These are phyloP conservation scores for Pulveroboletus sp. DNA, from an alignment of 1,284 basidiomycete genomes.

Conservation along the genomic window DNA sequence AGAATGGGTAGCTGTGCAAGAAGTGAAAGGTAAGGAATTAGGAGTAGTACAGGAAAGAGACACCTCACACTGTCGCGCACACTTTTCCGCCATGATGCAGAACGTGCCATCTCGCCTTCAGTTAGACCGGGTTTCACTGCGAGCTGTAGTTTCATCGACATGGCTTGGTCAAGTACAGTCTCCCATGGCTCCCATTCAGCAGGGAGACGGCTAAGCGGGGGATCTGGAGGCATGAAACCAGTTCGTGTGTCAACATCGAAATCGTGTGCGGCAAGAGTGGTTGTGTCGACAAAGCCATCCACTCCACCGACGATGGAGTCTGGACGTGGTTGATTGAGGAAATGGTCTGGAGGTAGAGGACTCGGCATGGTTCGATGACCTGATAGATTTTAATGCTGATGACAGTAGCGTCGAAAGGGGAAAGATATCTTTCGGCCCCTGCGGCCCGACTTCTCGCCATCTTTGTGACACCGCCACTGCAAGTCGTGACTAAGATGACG, in stretches of 20 bases:
- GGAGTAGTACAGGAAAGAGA: neutral
- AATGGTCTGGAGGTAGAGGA: constrained; percentile 54
- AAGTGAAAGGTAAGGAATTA: constrained; percentile 1
- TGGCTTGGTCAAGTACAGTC: constrained; percentile 52
- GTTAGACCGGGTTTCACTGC: constrained; percentile 50
- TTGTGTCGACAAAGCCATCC: constrained; percentile 64
- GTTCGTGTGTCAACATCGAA: constrained; percentile 92
- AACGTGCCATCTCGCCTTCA: constrained; percentile 45
- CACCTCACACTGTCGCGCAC: constrained; percentile 59
- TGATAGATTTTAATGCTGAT: too few relatives aligned
- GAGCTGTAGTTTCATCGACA: constrained; percentile 53
- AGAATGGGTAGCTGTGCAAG: constrained; percentile 41
- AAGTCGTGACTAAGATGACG: constrained; percentile 8
- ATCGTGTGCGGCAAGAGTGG: constrained; percentile 89
- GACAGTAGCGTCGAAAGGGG: too few relatives aligned
- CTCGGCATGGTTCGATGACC: constrained; percentile 14
- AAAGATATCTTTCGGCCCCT: too few relatives aligned
- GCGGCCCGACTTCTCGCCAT: neutral
- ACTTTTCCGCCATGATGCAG: constrained; percentile 61
- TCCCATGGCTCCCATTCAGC: constrained; percentile 75
- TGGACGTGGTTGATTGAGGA: constrained; percentile 65
- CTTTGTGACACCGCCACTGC: neutral
- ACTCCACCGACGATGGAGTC: constrained; percentile 40
- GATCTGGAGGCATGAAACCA: constrained; percentile 88
- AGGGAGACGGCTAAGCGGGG: constrained; percentile 67